Base-by-base conservation (phyloP, 768 basidiomycete genomes). In the Kwoniella mangroviensis region DNA sequence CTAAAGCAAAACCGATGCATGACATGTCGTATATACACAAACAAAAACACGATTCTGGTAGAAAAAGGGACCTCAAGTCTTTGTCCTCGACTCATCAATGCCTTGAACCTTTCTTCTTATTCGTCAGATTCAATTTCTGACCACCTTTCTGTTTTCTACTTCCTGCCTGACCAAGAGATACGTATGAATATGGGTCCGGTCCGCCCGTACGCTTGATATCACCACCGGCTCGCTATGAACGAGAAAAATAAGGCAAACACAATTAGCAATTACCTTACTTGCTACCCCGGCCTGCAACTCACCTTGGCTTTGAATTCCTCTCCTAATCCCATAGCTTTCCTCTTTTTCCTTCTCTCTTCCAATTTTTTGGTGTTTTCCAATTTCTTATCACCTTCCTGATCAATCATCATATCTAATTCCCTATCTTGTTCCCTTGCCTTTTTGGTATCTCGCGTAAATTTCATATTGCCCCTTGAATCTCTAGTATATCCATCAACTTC, bases 361-460 rank as follows among this genome's bases (percentile, higher is more conserved):
- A 84, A 87, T 86, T 85, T 87, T 9, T 75, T 69, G 1, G 43
- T 61, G 11, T 41, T 68, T 60, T 72, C 69, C 22, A 73, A 61
- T 24, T 62, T 74, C 43, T 68, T 65, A 26, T 67, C 67, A 34
- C 74, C 77, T 87, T 83, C 87, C 69, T 93, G 92, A 26, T 85
- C 92, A 88, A 93, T 90, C 71, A 93, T 91, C 62, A 92, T 85
- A 57, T 86, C 88, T 6, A 85, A 88, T n/a, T 85, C 83, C 69
- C 86, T 87, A 68, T 89, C 88, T 62, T 89, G 89, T 60, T 91
- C 87, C 69, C 94, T 85, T 68, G 94, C 89, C 83, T 96, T 94
- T 84, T 95, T 98, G 45, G 94, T 98, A 78, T 96, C 91, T 82
- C 97, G 98, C 86, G 97, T 93, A 85, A 98, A 98, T 83, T 93